Evolutionary conservation across 2,329 filamentous ascomycete genomes (phyloP), one percentile per base, ranked within the genome.

Genomic region (Aspergillus uvarum): DNA sequence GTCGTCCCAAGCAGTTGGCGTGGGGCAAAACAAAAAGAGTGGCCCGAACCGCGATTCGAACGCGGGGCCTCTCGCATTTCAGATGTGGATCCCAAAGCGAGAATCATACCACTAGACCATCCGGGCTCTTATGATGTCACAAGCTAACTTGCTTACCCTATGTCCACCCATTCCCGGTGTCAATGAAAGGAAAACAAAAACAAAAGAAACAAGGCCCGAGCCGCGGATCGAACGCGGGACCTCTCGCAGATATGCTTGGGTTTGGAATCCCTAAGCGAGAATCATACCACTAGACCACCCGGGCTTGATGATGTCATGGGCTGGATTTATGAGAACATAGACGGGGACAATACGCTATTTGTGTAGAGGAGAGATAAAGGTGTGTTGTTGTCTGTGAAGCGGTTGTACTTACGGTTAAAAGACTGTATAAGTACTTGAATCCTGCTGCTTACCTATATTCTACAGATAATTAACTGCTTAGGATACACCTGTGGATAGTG

Each of bases 31-130:
- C 32, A 44, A 44, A 44, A 44, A 19, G 6, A 44, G 38, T 44
- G 38, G 38, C 38, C 38, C 38, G 38, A 44, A 44, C 38, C 38
- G 38, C 38, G 38, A 44, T 44, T 44, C 38, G 38, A 44, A 44
- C 38, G 38, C 38, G 38, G 38, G 38, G 38, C 38, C 38, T 44
- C 38, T 44, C 38, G 38, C 38, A 44, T 6, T 44, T 19, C 8
- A 44, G 38, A 44, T 44, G 38, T 44, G 16, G 14, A 44, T 44
- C 38, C 38, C 38, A 44, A 44, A 44, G 38, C 38, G 38, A 44
- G 38, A 44, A 44, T 44, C 38, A 44, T 44, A 44, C 38, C 38
- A 44, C 38, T 44, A 44, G 38, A 44, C 38, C 38, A 44, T 44
- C 38, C 38, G 38, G 38, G 38, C 38, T 16, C 38, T 44, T 44